phyloP scores from a whole-genome alignment of 495 filamentous ascomycete genomes.

The Evernia prunastri region DNA sequence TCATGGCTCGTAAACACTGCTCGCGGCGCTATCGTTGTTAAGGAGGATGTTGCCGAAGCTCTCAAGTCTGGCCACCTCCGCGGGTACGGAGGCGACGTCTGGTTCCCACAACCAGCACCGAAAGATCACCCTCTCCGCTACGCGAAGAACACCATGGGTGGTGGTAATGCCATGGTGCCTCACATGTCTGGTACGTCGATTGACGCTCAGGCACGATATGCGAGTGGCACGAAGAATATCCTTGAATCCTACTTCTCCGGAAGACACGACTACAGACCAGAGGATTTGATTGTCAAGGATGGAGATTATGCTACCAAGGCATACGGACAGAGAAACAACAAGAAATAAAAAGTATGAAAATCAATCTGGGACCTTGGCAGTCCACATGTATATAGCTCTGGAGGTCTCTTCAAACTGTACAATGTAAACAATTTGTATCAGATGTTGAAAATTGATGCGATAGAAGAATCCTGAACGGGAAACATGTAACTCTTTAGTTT shows the following conservation, averaged over 20 bases:
- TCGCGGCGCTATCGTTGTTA: slow-evolving; percentile 97
- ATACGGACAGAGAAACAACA: slow-evolving; percentile 61
- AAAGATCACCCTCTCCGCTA: slow-evolving; percentile 89
- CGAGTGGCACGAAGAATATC: slow-evolving; percentile 81
- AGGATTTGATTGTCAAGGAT: slow-evolving; percentile 88
- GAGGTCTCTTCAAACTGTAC: no score
- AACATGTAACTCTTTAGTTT: no score
- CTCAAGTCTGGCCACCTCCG: slow-evolving; percentile 89
- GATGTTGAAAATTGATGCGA: not conserved
- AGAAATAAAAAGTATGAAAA: slow-evolving; percentile 10
- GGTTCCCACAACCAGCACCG: slow-evolving; percentile 90
- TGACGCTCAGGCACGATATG: slow-evolving; percentile 94
- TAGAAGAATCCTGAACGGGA: no score
- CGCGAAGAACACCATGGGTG: slow-evolving; percentile 90
- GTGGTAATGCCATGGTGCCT: slow-evolving; percentile 95
- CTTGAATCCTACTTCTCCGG: slow-evolving; percentile 86
- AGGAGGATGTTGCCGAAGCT: slow-evolving; percentile 95
- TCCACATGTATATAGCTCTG: not conserved
- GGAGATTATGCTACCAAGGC: slow-evolving; percentile 96
- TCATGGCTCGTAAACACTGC: slow-evolving; percentile 98
- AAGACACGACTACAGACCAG: slow-evolving; percentile 72
- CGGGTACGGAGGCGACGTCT: slow-evolving; percentile 94
- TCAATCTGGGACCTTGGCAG: not conserved
- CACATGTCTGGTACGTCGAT: slow-evolving; percentile 98
- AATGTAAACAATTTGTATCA: not conserved